Conservation (phyloP, 441 rosid species). For the Aquilaria agallochum region DNA sequence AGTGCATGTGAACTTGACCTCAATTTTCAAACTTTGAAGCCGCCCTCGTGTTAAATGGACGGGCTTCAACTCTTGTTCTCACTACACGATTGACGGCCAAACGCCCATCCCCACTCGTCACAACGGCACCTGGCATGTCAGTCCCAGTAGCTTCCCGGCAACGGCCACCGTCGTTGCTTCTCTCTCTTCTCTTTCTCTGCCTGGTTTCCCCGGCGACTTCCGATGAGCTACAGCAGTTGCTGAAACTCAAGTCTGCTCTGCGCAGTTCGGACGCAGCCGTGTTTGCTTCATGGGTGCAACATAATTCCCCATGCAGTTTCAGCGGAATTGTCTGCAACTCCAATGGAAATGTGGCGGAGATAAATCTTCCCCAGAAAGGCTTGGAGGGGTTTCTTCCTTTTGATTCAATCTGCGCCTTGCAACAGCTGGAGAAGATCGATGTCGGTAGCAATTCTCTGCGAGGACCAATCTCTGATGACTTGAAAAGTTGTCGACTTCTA, state of each 20-base stretch:
- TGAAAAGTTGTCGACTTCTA: constrained; percentile 34
- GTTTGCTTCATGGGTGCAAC: constrained; percentile 36
- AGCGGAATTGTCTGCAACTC: constrained; percentile 41
- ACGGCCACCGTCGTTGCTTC: constrained; percentile 11
- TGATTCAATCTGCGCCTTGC: constrained; percentile 35
- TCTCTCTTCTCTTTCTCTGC: constrained; percentile 21
- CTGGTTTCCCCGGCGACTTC: constrained; percentile 19
- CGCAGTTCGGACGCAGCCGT: constrained; percentile 15
- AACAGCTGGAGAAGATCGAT: constrained; percentile 38
- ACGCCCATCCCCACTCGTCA: neutral
- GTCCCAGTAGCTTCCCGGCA: constrained; percentile 17
- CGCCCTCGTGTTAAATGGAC: constrained; percentile 15
- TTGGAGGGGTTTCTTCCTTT: constrained; percentile 37
- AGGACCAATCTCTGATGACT: constrained; percentile 23
- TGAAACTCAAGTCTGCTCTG: constrained; percentile 34
- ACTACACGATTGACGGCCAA: neutral
- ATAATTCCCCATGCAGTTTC: constrained; percentile 32
- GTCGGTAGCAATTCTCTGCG: constrained; percentile 37
- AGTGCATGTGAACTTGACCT: constrained; percentile 17
- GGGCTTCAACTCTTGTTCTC: constrained; percentile 16
- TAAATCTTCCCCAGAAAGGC: constrained; percentile 32
- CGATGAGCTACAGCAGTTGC: constrained; percentile 37
- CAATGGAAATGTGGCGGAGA: constrained; percentile 35
- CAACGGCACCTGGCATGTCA: constrained; percentile 19
- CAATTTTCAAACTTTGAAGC: constrained; percentile 17